Evolutionary conservation across 1,284 basidiomycete species (phyloP).

Genomic region (Lentinus polychrous): DNA sequence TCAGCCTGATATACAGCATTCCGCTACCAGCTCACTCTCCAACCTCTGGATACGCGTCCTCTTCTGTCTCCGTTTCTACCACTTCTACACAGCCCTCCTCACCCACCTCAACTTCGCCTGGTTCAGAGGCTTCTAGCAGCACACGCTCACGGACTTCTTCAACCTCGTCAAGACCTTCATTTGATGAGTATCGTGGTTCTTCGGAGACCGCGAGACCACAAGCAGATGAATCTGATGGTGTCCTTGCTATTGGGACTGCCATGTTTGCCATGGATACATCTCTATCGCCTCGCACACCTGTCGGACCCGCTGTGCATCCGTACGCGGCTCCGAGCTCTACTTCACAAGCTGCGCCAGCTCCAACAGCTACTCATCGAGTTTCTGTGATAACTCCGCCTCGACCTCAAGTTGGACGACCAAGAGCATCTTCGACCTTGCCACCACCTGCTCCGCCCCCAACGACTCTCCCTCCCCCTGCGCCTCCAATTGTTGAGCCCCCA

Average conservation of each 20-base stretch:
- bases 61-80: constrained; percentile 40
- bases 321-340: constrained; percentile 19
- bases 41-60: constrained; percentile 40
- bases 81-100: constrained; percentile 46
- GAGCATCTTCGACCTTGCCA: constrained; percentile 54
- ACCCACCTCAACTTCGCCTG: constrained; percentile 47
- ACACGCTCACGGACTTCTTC: constrained; percentile 32
- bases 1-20: constrained; percentile 80
- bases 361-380: constrained; percentile 9
- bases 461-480: constrained; percentile 56
- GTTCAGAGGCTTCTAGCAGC: constrained; percentile 40
- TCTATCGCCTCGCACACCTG: constrained; percentile 13
- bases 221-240: constrained; percentile 29
- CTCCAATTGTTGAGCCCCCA: constrained; percentile 28
- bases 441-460: constrained; percentile 61
- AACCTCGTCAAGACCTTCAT: constrained; percentile 22
- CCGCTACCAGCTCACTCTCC: constrained; percentile 62
- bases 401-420: constrained; percentile 30
- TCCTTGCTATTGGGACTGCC: constrained; percentile 40
- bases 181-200: constrained; percentile 26
- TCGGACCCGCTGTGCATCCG: constrained; percentile 21
- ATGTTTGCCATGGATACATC: constrained; percentile 36
- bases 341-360: constrained; percentile 6
- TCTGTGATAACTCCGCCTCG: constrained; percentile 22
- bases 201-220: constrained; percentile 22